phyloP scores from a whole-genome alignment of 163 green algal species.

The Trebouxia gelatinosa region DNA sequence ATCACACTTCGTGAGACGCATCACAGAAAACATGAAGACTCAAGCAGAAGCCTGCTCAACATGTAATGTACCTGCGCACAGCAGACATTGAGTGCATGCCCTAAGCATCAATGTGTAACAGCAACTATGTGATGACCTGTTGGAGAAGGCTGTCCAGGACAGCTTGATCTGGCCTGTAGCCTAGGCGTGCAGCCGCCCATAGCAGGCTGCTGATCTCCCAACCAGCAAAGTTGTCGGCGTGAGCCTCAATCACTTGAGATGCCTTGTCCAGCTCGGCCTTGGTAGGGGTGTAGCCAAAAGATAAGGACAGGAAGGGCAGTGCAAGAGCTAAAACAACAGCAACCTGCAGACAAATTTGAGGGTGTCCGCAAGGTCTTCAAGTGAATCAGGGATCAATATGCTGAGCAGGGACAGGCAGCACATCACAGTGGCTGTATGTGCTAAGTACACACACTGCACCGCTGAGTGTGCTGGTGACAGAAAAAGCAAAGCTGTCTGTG shows the following conservation, averaged over 20 bases:
- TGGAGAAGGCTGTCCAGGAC: neutral
- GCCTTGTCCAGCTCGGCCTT: neutral
- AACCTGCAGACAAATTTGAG: conserved; percentile 14
- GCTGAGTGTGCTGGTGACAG: no score
- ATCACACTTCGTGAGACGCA: neutral
- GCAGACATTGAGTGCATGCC: neutral
- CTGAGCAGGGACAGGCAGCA: neutral
- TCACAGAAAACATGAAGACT: neutral
- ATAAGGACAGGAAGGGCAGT: conserved; percentile 40
- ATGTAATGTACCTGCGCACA: neutral
- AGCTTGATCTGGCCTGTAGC: conserved; percentile 26
- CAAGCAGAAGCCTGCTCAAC: neutral
- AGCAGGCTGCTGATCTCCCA: conserved; percentile 42
- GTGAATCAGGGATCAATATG: neutral
- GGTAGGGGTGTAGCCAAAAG: conserved; percentile 35
- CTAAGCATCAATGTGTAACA: neutral
- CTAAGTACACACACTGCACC: no score
- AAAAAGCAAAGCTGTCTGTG: no score
- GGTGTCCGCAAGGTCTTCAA: neutral
- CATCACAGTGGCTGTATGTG: neutral
- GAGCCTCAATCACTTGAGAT: conserved; percentile 18
- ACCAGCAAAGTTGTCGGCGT: neutral
- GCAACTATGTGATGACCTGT: neutral
- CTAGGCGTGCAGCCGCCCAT: conserved; percentile 39
- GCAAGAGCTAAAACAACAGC: conserved; percentile 38